Base-by-base conservation (phyloP, 176 grass and related monocot genomes). In the Elymus sibiricus region DNA sequence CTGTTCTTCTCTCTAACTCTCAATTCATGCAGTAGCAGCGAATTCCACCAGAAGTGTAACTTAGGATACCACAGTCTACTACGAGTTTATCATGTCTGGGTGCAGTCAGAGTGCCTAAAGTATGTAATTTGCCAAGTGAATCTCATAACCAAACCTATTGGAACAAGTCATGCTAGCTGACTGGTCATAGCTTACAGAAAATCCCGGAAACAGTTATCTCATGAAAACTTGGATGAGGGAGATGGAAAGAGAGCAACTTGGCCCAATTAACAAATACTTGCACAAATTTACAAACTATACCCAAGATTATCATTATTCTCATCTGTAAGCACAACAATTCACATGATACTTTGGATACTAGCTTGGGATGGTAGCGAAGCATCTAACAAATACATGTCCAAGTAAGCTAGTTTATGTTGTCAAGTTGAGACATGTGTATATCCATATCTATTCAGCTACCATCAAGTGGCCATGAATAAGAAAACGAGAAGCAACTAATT, bases 81-180 rank as follows among this genome's bases (percentile, higher is more conserved):
- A 85, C 13, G 43, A 77, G 17, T 85, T 53, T 77, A 35, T 40
- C 13, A 77, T 67, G 61, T 3, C 14, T 55, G 28, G 51, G 53
- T 55, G 22, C n/a, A 39, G 43, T 67, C 32, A 77, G 46, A 39
- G 44, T 40, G 60, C 44, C 42, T 7, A 64, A 3, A 37, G 58
- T 27, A 49, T 49, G 46, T 49, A 53, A 51, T 26, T 49, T 65
- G 11, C 17, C 19, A 13, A 31, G 38, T 64, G 25, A 75, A 60
- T 74, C 55, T 46, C 55, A 80, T 72, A 81, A 34, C 68, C 49
- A 43, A 62, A 71, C 77, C 38, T 63, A 78, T 79, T 63, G 53
- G 64, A 29, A 60, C 24, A 49, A 47, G 63, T 26, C 32, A 67
- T 84, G 29, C 47, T 43, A 85, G 58, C 47, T 16, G 24, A 49